Evolutionary conservation across 2,329 filamentous ascomycete genomes (phyloP), one percentile per base, ranked within the genome.

Genomic region (Orbilia javanica): DNA sequence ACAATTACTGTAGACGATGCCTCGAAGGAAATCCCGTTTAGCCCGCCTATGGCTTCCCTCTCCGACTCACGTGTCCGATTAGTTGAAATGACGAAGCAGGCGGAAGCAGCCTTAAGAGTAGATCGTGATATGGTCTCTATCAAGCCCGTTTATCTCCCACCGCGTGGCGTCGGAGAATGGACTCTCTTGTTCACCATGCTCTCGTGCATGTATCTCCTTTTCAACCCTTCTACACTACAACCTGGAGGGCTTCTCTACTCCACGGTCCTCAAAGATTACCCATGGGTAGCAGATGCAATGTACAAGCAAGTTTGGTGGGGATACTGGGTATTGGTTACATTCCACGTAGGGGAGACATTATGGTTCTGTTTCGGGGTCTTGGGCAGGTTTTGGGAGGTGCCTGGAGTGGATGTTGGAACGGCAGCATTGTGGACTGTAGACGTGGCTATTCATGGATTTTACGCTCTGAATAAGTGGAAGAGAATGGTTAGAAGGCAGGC

Each of bases 81-180:
- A 6, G 74, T 78, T 7, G 74, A 72, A 29, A 72, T 72, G 74
- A 78, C 74, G 13, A 39, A 46, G 29, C 50, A 62, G n/a, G 74
- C 74, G 1, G 74, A 78, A 60, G 39, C 52, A 15, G 67, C 74
- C 2, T 31, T 78, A 3, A 31, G 63, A n/a, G 67, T 78, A n/a
- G 36, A 66, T 25, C 67, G 74, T 22, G 74, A 78, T 34, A 67
- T 53, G 29, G 67, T 78, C 6, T 25, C 44, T n/a, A 72, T 78
- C 13, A 67, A 63, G n/a, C 63, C 60, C 8, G 53, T 66, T n/a
- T 78, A 64, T 34, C 50, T 72, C 8, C 60, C 74, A 20, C 74
- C 67, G 11, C 22, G 36, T 20, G 63, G 46, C 7, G 39, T 52
- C 6, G 18, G 31, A 8, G 74, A 78, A 7, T 36, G 66, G 18